Evolutionary conservation across 345 rosid genomes (phyloP).

Genomic region (Isatis tinctoria): DNA sequence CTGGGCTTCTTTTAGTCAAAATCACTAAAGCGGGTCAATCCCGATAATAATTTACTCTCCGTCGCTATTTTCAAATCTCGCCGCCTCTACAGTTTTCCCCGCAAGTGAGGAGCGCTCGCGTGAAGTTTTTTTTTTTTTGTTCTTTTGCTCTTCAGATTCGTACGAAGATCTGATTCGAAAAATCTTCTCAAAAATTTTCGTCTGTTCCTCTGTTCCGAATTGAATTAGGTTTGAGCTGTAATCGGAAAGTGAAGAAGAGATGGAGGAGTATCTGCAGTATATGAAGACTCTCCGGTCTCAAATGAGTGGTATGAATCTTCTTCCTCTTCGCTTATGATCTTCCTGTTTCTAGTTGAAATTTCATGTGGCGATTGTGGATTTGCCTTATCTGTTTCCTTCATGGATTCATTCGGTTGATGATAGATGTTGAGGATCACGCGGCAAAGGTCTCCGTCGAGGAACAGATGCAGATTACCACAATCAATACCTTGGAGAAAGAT

Average conservation of each 20-base stretch:
- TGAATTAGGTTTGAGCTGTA: neutral
- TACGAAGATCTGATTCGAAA: neutral
- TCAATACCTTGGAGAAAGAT: slow-evolving; percentile 55
- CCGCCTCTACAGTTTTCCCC: neutral
- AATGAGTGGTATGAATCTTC: slow-evolving; percentile 55
- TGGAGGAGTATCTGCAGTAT: slow-evolving; percentile 85
- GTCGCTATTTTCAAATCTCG: neutral
- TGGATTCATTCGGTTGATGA: neutral
- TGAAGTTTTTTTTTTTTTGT: neutral
- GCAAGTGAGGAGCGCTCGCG: neutral
- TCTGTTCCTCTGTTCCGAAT: neutral
- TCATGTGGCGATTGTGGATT: neutral
- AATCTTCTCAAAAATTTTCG: neutral
- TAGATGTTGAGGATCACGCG: slow-evolving; percentile 83
- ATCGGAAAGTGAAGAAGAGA: slow-evolving; percentile 29
- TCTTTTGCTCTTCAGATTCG: neutral
- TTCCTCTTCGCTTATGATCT: neutral
- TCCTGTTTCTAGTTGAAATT: neutral
- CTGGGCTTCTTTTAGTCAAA: neutral
- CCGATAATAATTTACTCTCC: neutral
- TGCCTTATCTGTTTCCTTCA: neutral
- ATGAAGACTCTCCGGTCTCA: slow-evolving; percentile 74
- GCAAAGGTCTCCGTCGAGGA: slow-evolving; percentile 67
- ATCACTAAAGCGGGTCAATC: neutral
- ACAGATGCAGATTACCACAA: slow-evolving; percentile 52